Evolutionary conservation across 441 rosid species (phyloP), one percentile per base, ranked within the genome.

Genomic region (Pelargonium cotyledonis): DNA sequence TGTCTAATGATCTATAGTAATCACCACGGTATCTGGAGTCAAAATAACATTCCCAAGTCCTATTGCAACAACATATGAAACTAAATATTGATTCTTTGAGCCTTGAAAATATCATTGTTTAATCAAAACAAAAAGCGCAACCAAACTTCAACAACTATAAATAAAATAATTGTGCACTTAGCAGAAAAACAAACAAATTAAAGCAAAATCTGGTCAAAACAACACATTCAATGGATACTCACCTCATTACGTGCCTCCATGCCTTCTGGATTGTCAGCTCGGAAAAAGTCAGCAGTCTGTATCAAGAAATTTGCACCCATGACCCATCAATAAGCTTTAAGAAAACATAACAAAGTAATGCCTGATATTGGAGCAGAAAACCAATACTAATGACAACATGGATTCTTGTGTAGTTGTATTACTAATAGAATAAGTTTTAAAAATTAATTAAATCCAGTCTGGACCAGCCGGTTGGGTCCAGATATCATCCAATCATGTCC

Each of bases 181-280:
- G 70, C 47, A 76, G 38, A 63, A 62, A 67, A 68, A 57, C 21
- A 74, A 67, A 46, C 60, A 43, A 18, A 47, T n/a, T 40, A 53
- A 9, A 38, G 21, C 12, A 49, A 31, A 35, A 15, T 1, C 53
- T 35, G 11, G 19, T 5, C 61, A 51, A 62, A 73, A 76, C 10
- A 29, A 49, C 66, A 53, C 57, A 43, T 53, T 72, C 68, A 40
- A 3, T 4, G 12, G 70, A 78, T 12, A 73, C 61, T 80, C 80
- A 92, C 99, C 96, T 95, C 99, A 73, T 90, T 95, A 15, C 99
- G 93, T 67, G 99, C 99, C 82, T 92, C 99, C 75, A 92, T 78
- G 68, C 99, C 99, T 83, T 95, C 99, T 51, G 96, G 89, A 80
- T 95, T 95, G 83, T 95, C 99, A 69, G 81, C 95, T 78, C 98